Evolutionary conservation across 2,329 filamentous ascomycete species (phyloP).

Genomic region (Fusarium longipes): DNA sequence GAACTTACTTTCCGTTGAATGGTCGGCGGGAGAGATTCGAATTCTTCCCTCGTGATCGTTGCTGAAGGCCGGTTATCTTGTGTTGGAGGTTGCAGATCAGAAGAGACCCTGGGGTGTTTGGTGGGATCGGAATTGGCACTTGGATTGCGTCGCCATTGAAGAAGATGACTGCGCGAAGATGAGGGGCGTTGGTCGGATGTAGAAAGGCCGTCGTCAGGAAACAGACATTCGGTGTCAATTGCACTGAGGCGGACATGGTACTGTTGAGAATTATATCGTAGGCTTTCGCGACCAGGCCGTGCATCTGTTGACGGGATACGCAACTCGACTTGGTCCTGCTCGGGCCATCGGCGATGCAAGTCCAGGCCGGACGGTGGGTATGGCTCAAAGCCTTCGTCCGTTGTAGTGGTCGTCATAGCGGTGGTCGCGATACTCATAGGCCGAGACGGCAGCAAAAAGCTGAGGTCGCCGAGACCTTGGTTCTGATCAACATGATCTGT

Average conservation of each 20-base stretch:
- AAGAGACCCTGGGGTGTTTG: slow-evolving; percentile 42
- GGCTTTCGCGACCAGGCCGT: slow-evolving; percentile 10
- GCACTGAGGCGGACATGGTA: slow-evolving; percentile 40
- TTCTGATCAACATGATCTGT: slow-evolving; percentile 16
- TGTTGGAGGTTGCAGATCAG: slow-evolving; percentile 34
- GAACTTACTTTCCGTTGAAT: slow-evolving; percentile 67
- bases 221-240: slow-evolving; percentile 39
- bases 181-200: slow-evolving; percentile 42
- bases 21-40: slow-evolving; percentile 65
- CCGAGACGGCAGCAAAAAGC: slow-evolving; percentile 42
- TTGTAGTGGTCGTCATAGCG: slow-evolving; percentile 27
- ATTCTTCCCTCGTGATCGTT: slow-evolving; percentile 55
- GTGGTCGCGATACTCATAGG: slow-evolving; percentile 43
- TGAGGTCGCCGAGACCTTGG: slow-evolving; percentile 37
- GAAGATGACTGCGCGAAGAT: slow-evolving; percentile 46
- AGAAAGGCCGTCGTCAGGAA: slow-evolving; percentile 30
- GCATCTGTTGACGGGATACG: slow-evolving; percentile 28
- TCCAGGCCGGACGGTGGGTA: slow-evolving; percentile 15
- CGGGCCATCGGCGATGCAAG: slow-evolving; percentile 27
- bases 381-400: slow-evolving; percentile 13
- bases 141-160: slow-evolving; percentile 38
- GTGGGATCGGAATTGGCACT: slow-evolving; percentile 31
- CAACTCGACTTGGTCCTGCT: slow-evolving; percentile 37
- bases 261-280: slow-evolving; percentile 29
- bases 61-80: slow-evolving; percentile 43